Evolutionary conservation across 768 basidiomycete genomes (phyloP).

Genomic region (Amanita rubescens): DNA sequence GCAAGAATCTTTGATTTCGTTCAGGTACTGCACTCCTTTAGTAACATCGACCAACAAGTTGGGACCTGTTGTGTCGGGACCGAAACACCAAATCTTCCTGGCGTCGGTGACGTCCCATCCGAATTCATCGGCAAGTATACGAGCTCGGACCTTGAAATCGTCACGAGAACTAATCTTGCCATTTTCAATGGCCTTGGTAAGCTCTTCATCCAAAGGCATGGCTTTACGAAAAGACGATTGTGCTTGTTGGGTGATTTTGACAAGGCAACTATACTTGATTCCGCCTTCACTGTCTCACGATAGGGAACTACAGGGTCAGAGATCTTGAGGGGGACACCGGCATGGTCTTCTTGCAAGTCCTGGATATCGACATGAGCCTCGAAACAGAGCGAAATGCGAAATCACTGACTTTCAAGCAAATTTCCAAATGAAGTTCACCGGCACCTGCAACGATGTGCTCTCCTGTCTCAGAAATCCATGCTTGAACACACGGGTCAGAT

Average conservation of each 20-base stretch:
- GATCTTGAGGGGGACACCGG: conserved; percentile 97
- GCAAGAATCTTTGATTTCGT: conserved; percentile 99
- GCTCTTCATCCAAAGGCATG: conserved; percentile 87
- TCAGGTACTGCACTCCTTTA: conserved; percentile 98
- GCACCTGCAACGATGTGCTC: conserved; percentile 99
- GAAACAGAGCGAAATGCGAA: neutral
- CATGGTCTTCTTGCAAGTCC: conserved; percentile 99
- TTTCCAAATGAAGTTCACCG: conserved; percentile 98
- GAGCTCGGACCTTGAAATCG: conserved; percentile 96
- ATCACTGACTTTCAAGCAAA: conserved; percentile 83
- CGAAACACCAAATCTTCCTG: conserved; percentile 99
- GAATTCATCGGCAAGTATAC: conserved; percentile 90
- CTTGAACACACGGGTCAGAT: conserved; percentile 98
- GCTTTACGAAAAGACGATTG: conserved; percentile 98
- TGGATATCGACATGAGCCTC: conserved; percentile 20
- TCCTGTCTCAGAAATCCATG: conserved; percentile 86
- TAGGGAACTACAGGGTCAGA: conserved; percentile 98
- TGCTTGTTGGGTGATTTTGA: conserved; percentile 99
- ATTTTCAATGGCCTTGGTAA: conserved; percentile 84
- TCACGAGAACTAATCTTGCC: conserved; percentile 87
- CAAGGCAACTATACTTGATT: conserved; percentile 92
- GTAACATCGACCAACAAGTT: conserved; percentile 97
- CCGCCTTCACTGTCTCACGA: conserved; percentile 94
- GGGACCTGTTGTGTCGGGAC: conserved; percentile 94
- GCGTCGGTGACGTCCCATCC: conserved; percentile 99